A percentile compares a stretch with the other conserved stretches of the same genome.
These are phyloP conservation scores for Aspergillus cavernicola DNA, from an alignment of 495 filamentous ascomycete genomes.

Conservation along the genomic window DNA sequence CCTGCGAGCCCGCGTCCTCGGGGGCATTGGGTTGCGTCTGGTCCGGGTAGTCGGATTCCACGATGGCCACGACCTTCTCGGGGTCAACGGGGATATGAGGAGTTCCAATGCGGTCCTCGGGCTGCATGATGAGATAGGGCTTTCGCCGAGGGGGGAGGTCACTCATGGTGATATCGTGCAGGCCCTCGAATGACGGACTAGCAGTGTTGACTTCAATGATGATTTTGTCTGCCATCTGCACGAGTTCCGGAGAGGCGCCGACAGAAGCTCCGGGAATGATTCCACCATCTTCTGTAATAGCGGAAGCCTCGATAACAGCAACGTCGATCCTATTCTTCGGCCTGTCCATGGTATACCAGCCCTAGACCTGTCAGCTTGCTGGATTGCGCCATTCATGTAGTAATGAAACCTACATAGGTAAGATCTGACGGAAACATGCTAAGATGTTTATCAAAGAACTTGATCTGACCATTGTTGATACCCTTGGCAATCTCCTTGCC, in stretches of 20 bases:
- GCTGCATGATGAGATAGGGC: slow-evolving; percentile 80
- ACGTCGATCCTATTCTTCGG: slow-evolving; percentile 73
- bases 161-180: slow-evolving; percentile 88
- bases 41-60: slow-evolving; percentile 82
- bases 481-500: slow-evolving; percentile 89
- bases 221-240: slow-evolving; percentile 89
- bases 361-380: slow-evolving; percentile 35
- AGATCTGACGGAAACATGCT: slow-evolving; percentile 91
- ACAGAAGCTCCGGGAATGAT: slow-evolving; percentile 88
- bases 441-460: slow-evolving; percentile 90
- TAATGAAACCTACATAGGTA: slow-evolving; percentile 60
- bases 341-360: slow-evolving; percentile 78
- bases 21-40: slow-evolving; percentile 74
- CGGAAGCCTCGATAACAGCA: slow-evolving; percentile 80
- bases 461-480: slow-evolving; percentile 83
- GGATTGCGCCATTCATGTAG: neutral
- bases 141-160: slow-evolving; percentile 77
- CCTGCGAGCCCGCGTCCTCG: slow-evolving; percentile 65
- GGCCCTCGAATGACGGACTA: slow-evolving; percentile 77
- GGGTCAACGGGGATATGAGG: slow-evolving; percentile 84
- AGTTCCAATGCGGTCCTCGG: slow-evolving; percentile 78
- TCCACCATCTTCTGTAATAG: slow-evolving; percentile 88
- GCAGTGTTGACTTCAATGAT: slow-evolving; percentile 93
- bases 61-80: slow-evolving; percentile 80
- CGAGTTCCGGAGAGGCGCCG: slow-evolving; percentile 78